Conservation (phyloP, 2,329 filamentous ascomycete genomes). For the Penicillium polonicum region DNA sequence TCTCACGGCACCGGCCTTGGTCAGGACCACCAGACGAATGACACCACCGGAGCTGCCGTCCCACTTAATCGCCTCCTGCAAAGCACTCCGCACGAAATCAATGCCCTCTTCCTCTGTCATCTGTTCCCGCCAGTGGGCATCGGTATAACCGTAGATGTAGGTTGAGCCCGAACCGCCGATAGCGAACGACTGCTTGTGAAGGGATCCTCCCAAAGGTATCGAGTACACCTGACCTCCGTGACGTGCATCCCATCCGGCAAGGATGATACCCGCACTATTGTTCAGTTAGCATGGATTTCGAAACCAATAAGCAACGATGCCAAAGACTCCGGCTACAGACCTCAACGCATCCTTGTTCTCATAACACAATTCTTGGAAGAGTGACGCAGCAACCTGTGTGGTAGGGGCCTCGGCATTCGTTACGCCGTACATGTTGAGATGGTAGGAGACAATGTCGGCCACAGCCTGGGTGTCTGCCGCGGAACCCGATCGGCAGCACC, state of each 20-base stretch:
- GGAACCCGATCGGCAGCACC: conserved; percentile 97
- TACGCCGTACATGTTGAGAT: conserved; percentile 89
- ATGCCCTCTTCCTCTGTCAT: conserved; percentile 94
- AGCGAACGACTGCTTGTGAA: conserved; percentile 95
- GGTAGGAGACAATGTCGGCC: conserved; percentile 96
- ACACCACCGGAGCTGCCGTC: conserved; percentile 98
- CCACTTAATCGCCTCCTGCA: conserved; percentile 98
- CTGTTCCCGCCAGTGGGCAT: conserved; percentile 89
- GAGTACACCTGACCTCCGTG: conserved; percentile 97
- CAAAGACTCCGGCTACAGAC: conserved; percentile 51
- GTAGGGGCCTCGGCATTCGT: conserved; percentile 86
- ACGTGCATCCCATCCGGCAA: conserved; percentile 94
- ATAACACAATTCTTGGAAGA: conserved; percentile 98
- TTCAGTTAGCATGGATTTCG: neutral
- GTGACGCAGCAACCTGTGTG: conserved; percentile 88
- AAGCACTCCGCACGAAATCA: conserved; percentile 84
- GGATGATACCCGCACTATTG: conserved; percentile 86
- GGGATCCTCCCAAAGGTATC: conserved; percentile 90
- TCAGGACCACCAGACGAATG: conserved; percentile 96
- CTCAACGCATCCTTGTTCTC: conserved; percentile 91
- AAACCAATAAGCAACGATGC: neutral
- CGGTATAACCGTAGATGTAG: conserved; percentile 99
- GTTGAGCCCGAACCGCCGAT: conserved; percentile 97
- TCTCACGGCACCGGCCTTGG: conserved; percentile 80
- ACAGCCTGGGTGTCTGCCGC: conserved; percentile 97